Conservation (phyloP, 2,329 filamentous ascomycete genomes). For the Penicillium sp. region DNA sequence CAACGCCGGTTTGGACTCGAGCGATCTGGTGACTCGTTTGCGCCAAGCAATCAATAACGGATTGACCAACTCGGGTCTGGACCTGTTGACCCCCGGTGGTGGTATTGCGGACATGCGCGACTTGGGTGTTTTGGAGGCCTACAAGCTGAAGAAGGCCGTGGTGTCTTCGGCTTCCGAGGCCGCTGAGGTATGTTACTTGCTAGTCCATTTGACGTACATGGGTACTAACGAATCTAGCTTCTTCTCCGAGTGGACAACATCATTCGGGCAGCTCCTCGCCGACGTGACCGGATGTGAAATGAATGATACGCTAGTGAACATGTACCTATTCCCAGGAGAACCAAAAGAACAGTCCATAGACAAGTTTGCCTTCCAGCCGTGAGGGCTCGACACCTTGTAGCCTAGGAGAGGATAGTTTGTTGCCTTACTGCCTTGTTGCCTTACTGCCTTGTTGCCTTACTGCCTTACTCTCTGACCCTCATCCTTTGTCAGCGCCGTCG, state of each 20-base stretch:
- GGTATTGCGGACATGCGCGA: conserved; percentile 96
- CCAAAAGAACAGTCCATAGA: conserved; percentile 17
- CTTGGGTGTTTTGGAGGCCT: conserved; percentile 91
- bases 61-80: conserved; percentile 85
- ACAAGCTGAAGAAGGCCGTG: conserved; percentile 98
- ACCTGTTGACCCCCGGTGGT: conserved; percentile 83
- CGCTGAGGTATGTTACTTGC: conserved; percentile 69
- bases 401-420: neutral
- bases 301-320: conserved; percentile 21
- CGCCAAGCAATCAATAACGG: conserved; percentile 94
- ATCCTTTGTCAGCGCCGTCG: neutral
- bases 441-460: neutral
- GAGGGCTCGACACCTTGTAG: neutral
- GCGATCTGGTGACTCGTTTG: conserved; percentile 85
- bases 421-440: neutral
- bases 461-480: neutral
- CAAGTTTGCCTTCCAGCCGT: neutral
- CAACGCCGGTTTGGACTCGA: conserved; percentile 94
- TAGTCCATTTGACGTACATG: neutral
- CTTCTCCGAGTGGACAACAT: conserved; percentile 96
- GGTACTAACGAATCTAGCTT: conserved; percentile 53
- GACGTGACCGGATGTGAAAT: conserved; percentile 69
- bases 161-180: conserved; percentile 95
- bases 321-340: conserved; percentile 14
- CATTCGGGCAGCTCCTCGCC: conserved; percentile 85